Percentiles rank a stretch among this genome's conserved stretches.
Evolutionary conservation across 352 stramenopile species (phyloP).

Genomic region (Pythium rishiriense): DNA sequence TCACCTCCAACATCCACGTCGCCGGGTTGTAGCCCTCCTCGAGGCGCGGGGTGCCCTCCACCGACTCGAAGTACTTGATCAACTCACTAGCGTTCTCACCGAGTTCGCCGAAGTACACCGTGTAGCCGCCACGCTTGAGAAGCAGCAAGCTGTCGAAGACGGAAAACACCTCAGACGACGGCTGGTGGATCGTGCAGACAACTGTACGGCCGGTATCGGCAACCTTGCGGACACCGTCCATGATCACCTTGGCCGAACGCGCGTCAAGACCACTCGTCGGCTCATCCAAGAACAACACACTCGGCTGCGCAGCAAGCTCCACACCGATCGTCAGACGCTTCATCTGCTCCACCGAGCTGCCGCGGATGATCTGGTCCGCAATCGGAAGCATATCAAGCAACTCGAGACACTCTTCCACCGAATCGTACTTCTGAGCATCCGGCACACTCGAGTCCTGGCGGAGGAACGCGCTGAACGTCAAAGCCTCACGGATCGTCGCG

Average conservation of each 20-base stretch:
- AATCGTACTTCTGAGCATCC: conserved; percentile 34
- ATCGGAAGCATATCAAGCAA: conserved; percentile 34
- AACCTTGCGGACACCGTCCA: conserved; percentile 77
- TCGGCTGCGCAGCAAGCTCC: conserved; percentile 69
- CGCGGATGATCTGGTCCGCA: conserved; percentile 35
- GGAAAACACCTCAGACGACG: conserved; percentile 22
- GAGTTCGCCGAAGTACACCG: conserved; percentile 25
- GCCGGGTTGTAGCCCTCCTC: conserved; percentile 37
- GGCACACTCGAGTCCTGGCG: conserved; percentile 23
- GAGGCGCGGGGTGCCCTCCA: conserved; percentile 37
- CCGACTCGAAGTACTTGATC: conserved; percentile 44
- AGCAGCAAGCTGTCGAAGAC: conserved; percentile 21
- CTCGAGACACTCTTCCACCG: conserved; percentile 40
- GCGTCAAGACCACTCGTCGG: conserved; percentile 82
- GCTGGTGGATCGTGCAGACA: conserved; percentile 34
- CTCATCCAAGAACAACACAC: conserved; percentile 73
- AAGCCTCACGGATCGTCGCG: conserved; percentile 15
- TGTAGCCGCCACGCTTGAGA: conserved; percentile 17
- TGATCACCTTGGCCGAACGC: conserved; percentile 64
- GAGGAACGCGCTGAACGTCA: conserved; percentile 16
- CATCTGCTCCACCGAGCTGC: conserved; percentile 38
- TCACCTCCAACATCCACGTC: conserved; percentile 46
- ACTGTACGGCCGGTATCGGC: conserved; percentile 34
- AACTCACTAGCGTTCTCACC: conserved; percentile 23
- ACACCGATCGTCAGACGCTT: conserved; percentile 53